Percentiles rank a stretch among this genome's conserved stretches.
Evolutionary conservation across 2,329 filamentous ascomycete genomes (phyloP).

Genomic region (Diaporthe sp.): DNA sequence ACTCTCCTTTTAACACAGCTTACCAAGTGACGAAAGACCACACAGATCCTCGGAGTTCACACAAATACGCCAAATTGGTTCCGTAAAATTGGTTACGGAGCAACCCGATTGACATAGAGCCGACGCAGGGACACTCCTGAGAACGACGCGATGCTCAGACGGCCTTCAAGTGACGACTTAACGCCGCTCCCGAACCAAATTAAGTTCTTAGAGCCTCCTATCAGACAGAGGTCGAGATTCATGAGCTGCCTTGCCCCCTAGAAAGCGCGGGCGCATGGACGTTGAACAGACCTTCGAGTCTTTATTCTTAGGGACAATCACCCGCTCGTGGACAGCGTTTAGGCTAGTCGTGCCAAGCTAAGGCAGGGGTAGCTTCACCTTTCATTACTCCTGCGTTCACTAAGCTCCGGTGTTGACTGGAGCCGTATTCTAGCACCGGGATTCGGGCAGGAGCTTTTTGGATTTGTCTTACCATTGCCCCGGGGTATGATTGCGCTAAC

Average conservation of each 20-base stretch:
- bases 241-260: not conserved
- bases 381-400: not conserved
- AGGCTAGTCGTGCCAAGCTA: not conserved
- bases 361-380: slow-evolving; percentile 8
- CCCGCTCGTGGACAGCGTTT: not conserved
- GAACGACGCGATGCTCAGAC: not conserved
- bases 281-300: slow-evolving; percentile 3
- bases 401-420: not conserved
- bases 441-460: not conserved
- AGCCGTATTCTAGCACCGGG: not conserved
- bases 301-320: not conserved
- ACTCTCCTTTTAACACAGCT: not conserved
- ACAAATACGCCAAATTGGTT: too few species aligned
- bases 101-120: not conserved
- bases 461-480: not conserved
- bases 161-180: too few species aligned
- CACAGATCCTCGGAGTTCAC: not conserved
- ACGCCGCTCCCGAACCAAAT: not conserved
- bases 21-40: too few species aligned
- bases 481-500: not conserved
- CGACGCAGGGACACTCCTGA: not conserved
- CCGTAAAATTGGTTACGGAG: not conserved
- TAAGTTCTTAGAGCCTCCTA: not conserved
- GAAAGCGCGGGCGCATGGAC: not conserved
- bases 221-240: not conserved